These are phyloP conservation scores for Cercospora berteroae DNA, from an alignment of 2,329 filamentous ascomycete species.

Conservation along the genomic window DNA sequence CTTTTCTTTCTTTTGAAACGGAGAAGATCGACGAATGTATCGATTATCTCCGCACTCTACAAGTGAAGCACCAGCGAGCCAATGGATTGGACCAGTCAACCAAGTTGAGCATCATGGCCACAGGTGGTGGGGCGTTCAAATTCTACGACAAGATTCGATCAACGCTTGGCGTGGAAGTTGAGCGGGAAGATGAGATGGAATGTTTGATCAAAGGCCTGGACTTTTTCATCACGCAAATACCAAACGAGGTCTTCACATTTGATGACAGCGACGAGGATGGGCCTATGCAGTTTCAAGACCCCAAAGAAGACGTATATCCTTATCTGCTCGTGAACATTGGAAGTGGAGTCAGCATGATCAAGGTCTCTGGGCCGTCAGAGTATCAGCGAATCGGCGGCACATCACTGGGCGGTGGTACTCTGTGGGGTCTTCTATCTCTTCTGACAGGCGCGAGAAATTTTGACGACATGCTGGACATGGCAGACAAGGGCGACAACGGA, in stretches of 20 bases:
- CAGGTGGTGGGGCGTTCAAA: conserved; percentile 92
- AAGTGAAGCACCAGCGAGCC: conserved; percentile 75
- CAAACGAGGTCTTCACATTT: conserved; percentile 95
- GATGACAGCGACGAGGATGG: conserved; percentile 66
- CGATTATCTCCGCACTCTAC: conserved; percentile 82
- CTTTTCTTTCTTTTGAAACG: conserved; percentile 96
- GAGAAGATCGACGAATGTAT: conserved; percentile 91
- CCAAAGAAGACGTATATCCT: conserved; percentile 81
- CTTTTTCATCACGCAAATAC: conserved; percentile 98
- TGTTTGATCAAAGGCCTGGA: conserved; percentile 91
- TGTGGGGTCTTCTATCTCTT: conserved; percentile 90
- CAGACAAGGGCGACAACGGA: conserved; percentile 85
- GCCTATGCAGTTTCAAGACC: conserved; percentile 83
- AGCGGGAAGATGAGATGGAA: conserved; percentile 97
- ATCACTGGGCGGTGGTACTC: conserved; percentile 90
- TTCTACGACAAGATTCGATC: conserved; percentile 90
- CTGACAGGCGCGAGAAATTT: conserved; percentile 94
- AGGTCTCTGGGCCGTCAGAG: conserved; percentile 83
- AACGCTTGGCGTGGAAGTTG: conserved; percentile 79
- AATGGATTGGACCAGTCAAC: conserved; percentile 36
- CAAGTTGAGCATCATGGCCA: conserved; percentile 89
- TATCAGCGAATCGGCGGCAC: conserved; percentile 93
- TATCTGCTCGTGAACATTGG: conserved; percentile 98
- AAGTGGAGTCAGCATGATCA: conserved; percentile 94
- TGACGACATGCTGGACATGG: conserved; percentile 93